Evolutionary conservation across 2,329 filamentous ascomycete species (phyloP).

Genomic region (Pyrenophora teres): DNA sequence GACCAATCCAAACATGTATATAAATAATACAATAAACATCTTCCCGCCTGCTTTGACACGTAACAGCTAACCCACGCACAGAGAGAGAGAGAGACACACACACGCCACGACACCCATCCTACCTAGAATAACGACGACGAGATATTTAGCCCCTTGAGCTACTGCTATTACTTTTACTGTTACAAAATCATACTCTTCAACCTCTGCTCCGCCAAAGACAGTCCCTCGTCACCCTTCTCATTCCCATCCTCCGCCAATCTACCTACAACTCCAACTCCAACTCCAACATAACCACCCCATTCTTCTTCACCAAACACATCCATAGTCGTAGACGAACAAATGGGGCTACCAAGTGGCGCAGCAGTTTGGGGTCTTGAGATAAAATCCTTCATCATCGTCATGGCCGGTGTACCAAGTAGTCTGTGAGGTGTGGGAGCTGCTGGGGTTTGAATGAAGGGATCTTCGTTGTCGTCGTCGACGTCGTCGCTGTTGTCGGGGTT

Average conservation of each 20-base stretch:
- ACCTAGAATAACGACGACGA: too few species aligned
- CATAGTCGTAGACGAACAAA: neutral
- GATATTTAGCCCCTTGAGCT: neutral
- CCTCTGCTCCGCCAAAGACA: neutral
- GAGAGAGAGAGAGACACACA: too few species aligned
- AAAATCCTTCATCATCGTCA: neutral
- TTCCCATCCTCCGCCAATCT: too few species aligned
- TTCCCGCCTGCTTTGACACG: too few species aligned
- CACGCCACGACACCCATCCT: too few species aligned
- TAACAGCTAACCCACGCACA: too few species aligned
- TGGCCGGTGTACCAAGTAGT: neutral
- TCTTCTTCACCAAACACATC: too few species aligned
- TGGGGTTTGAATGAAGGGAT: neutral
- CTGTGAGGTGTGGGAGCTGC: neutral
- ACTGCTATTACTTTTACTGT: neutral
- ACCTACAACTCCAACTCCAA: too few species aligned
- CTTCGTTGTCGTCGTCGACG: neutral
- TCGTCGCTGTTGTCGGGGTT: too few species aligned
- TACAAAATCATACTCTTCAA: neutral
- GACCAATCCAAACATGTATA: too few species aligned
- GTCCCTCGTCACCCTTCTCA: neutral
- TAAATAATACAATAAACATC: too few species aligned
- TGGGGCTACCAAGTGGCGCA: neutral
- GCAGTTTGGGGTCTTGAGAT: conserved; percentile 1
- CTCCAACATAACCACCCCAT: too few species aligned